Percentiles rank a stretch among this genome's conserved stretches.
These are phyloP conservation scores for Lasiodiplodia theobromae DNA, from an alignment of 2,329 filamentous ascomycete genomes.

Conservation along the genomic window DNA sequence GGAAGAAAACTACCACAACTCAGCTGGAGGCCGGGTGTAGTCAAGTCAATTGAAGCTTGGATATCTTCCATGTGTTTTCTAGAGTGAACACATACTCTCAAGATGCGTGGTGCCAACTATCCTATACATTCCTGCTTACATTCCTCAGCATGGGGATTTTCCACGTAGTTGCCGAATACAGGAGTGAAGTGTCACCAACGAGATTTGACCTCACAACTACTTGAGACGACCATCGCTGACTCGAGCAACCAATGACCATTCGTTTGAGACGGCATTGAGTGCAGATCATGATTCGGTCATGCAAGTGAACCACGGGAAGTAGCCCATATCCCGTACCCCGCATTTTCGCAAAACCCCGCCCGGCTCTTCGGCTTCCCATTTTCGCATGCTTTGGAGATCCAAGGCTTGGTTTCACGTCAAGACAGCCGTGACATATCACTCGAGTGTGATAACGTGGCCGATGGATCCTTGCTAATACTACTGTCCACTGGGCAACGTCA, in stretches of 20 bases:
- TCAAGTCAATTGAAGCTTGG: not conserved
- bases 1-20: not conserved
- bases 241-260: not conserved
- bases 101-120: too few species aligned
- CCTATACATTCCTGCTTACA: too few species aligned
- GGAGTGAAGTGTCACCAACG: not conserved
- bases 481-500: not conserved
- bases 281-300: not conserved
- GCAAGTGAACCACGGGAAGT: not conserved
- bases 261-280: not conserved
- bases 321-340: slow-evolving; percentile 13
- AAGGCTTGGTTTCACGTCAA: slow-evolving; percentile 19
- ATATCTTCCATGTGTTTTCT: not conserved
- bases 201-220: not conserved
- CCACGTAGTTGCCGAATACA: too few species aligned
- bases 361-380: slow-evolving; percentile 1
- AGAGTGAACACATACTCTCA: not conserved
- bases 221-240: not conserved
- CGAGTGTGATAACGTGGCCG: not conserved
- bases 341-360: slow-evolving; percentile 13
- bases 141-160: too few species aligned
- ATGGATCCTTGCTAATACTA: not conserved
- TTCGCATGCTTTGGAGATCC: not conserved
- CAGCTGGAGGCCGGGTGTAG: not conserved
- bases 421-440: not conserved